A percentile compares a stretch with the other conserved stretches of the same genome.
Conservation (phyloP, 2,329 filamentous ascomycete species). For the Xylariomycetidae sp. region DNA sequence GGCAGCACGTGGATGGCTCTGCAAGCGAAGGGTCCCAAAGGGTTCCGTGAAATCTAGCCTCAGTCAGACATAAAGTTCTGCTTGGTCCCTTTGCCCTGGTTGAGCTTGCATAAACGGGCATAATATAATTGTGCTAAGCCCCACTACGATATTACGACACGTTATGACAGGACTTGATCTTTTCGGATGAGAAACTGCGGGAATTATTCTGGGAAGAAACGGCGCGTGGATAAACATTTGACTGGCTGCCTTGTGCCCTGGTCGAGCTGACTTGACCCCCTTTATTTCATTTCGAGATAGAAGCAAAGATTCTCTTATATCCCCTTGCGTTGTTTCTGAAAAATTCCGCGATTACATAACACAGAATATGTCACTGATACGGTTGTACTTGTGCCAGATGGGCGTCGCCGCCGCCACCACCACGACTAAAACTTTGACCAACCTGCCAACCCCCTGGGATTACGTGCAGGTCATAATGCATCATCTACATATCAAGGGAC, state of each 20-base stretch:
- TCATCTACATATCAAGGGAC: no score
- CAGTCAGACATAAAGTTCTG: conserved; percentile 5
- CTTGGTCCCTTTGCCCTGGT: conserved; percentile 3
- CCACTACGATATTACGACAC: conserved; percentile 22
- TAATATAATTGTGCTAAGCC: not conserved
- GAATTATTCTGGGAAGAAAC: conserved; percentile 2
- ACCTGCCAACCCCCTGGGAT: no score
- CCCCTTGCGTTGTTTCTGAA: conserved; percentile 14
- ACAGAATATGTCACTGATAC: conserved; percentile 33
- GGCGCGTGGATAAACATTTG: not conserved
- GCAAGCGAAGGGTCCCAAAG: not conserved
- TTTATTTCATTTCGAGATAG: conserved; percentile 17
- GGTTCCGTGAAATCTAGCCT: not conserved
- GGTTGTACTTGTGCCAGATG: conserved; percentile 36
- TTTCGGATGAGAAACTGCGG: conserved; percentile 10
- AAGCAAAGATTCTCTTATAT: conserved; percentile 13
- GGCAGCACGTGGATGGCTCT: not conserved
- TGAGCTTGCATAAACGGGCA: not conserved
- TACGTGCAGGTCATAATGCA: no score
- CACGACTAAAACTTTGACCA: conserved; percentile 14
- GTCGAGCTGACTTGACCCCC: conserved; percentile 10
- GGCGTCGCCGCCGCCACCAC: conserved; percentile 30
- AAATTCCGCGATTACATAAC: conserved; percentile 1
- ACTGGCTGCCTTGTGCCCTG: conserved; percentile 11
- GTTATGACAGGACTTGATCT: conserved; percentile 10